Evolutionary conservation across 2,329 filamentous ascomycete genomes (phyloP).

Genomic region (Drechslerella stenobrocha): DNA sequence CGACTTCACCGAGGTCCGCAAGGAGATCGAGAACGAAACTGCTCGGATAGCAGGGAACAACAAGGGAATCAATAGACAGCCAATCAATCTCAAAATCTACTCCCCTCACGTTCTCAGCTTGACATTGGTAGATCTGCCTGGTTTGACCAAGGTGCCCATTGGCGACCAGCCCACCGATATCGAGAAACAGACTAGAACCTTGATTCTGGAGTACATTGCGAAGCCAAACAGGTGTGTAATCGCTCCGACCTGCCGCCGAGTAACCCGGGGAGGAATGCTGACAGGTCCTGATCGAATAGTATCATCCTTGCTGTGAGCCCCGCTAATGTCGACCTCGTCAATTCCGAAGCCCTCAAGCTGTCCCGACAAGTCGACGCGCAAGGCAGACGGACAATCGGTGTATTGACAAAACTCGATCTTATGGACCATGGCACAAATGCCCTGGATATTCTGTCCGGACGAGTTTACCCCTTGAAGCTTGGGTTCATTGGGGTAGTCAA

Average conservation of each 20-base stretch:
- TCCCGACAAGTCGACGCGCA: constrained; percentile 95
- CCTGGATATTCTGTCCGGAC: constrained; percentile 92
- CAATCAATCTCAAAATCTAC: constrained; percentile 98
- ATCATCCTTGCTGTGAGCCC: constrained; percentile 96
- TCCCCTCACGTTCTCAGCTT: constrained; percentile 95
- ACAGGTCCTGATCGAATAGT: constrained; percentile 58
- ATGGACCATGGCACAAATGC: constrained; percentile 99
- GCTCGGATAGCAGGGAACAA: constrained; percentile 92
- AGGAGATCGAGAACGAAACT: constrained; percentile 96
- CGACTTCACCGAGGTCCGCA: constrained; percentile 89
- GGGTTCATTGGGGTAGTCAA: constrained; percentile 99
- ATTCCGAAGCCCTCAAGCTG: constrained; percentile 95
- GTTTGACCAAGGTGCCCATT: constrained; percentile 96
- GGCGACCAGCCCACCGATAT: constrained; percentile 97
- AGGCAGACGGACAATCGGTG: constrained; percentile 91
- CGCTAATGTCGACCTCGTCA: constrained; percentile 96
- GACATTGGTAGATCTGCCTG: constrained; percentile 92
- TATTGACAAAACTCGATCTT: constrained; percentile 92
- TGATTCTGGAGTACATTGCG: constrained; percentile 97
- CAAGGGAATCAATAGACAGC: constrained; percentile 96
- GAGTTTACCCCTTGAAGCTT: constrained; percentile 93
- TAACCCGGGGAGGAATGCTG: neutral
- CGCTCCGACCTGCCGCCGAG: neutral
- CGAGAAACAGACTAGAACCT: constrained; percentile 94
- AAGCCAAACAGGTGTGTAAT: constrained; percentile 71